Base-by-base conservation (phyloP, 2,329 filamentous ascomycete genomes). In the Dactylellina sp. region DNA sequence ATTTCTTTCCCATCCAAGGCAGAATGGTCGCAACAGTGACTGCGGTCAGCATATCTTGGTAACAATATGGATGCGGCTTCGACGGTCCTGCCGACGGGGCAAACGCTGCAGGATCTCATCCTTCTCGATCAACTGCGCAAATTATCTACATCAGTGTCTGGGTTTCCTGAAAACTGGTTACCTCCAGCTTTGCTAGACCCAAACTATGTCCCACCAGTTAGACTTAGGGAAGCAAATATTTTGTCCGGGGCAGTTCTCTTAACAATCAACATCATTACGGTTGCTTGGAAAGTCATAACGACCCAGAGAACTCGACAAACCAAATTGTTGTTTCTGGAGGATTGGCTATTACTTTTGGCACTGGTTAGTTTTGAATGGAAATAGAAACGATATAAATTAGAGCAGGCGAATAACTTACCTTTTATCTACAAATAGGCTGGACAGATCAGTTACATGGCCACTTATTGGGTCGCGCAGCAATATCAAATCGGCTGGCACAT, bases 141-240 rank as follows among this genome's bases (percentile, higher is more conserved):
- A 24, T 18, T 74, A 53, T 53, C 55, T 25, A 37, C 28, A 1
- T 16, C 20, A 5, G 22, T 39, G 24, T 16, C 37, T n/a, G 7
- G 14, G 25, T 37, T n/a, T 57, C 65, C 6, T 6, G 1, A 24
- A 61, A 55, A 49, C n/a, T 66, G 70, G 70, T 2, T 66, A 9
- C 70, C 70, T 20, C 70, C 70, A 20, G 70, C 70, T 11, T n/a
- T 74, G 0, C 28, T 55, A 7, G 61, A 74, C 37, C 55, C 61
- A 42, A 66, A 74, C 39, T 74, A 74, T 66, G 61, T 74, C 6
- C 47, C 70, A 5, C 70, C 70, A 6, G 70, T 74, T 20, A 52
- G 62, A 40, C 22, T 66, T 11, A 55, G 40, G 18, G 49, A 47
- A 12, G 61, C 56, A 39, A 25, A 65, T 52, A 28, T 66, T 0